Conservation (phyloP, 352 stramenopile genomes). For the Phytophthora niederhauseri region DNA sequence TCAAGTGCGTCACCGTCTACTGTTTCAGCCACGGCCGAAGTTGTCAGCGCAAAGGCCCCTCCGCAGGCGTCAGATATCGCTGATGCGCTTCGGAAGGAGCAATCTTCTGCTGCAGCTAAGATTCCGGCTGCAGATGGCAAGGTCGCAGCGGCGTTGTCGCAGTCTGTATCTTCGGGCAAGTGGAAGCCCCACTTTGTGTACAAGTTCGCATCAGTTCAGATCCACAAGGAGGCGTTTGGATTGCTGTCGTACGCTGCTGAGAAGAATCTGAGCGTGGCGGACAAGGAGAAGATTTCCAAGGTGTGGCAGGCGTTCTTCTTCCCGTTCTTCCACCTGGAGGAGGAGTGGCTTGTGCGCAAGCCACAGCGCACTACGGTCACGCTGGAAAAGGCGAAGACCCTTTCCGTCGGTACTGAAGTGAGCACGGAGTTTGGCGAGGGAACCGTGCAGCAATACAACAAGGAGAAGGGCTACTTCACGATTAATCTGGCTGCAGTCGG, state of each 20-base stretch:
- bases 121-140: slow-evolving; percentile 12
- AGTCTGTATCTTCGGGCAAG: slow-evolving; percentile 12
- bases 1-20: slow-evolving; percentile 29
- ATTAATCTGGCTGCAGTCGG: slow-evolving; percentile 68
- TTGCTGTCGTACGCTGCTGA: slow-evolving; percentile 82
- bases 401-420: slow-evolving; percentile 75
- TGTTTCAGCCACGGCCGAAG: slow-evolving; percentile 30
- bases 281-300: slow-evolving; percentile 89
- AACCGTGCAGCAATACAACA: slow-evolving; percentile 80
- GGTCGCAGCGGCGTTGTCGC: slow-evolving; percentile 2
- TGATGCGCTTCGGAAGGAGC: slow-evolving; percentile 67
- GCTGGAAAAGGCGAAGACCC: slow-evolving; percentile 64
- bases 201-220: slow-evolving; percentile 74
- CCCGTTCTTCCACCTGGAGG: slow-evolving; percentile 83
- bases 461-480: slow-evolving; percentile 59
- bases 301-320: slow-evolving; percentile 88
- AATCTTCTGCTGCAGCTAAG: slow-evolving; percentile 25
- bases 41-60: slow-evolving; percentile 31
- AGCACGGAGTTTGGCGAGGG: slow-evolving; percentile 84
- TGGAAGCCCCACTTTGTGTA: slow-evolving; percentile 82
- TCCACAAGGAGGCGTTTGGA: slow-evolving; percentile 86
- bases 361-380: slow-evolving; percentile 71
- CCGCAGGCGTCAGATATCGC: slow-evolving; percentile 66
- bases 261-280: slow-evolving; percentile 78
- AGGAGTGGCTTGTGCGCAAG: slow-evolving; percentile 84